Conservation (phyloP, 1,284 basidiomycete genomes). For the Cutaneotrichosporon dermatis region DNA sequence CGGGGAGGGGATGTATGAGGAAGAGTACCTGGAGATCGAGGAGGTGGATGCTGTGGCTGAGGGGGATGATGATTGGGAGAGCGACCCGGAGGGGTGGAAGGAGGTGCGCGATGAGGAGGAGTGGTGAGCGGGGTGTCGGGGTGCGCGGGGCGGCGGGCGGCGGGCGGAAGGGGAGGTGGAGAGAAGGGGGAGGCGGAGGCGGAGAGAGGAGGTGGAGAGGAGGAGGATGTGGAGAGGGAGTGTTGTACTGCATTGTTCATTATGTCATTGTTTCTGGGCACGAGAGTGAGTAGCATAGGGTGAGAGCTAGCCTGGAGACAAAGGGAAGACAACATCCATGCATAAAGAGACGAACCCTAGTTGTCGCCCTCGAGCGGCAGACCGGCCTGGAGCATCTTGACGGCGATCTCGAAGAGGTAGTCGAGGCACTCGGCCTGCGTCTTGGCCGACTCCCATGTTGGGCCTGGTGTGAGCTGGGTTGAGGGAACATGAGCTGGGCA, state of each 20-base stretch:
- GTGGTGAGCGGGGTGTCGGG: constrained; percentile 15
- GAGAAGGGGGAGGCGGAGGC: too few relatives aligned
- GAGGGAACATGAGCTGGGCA: neutral
- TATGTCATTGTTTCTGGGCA: too few relatives aligned
- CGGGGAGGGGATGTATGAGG: constrained; percentile 24
- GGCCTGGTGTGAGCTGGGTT: constrained; percentile 50
- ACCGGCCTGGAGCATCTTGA: constrained; percentile 43
- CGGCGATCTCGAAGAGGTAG: constrained; percentile 74
- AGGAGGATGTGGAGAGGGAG: too few relatives aligned
- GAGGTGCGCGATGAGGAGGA: constrained; percentile 22
- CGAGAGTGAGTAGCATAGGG: too few relatives aligned
- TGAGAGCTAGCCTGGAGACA: too few relatives aligned
- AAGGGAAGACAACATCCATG: neutral
- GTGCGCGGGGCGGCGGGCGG: too few relatives aligned
- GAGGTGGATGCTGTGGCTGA: constrained; percentile 8
- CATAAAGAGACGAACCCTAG: constrained; percentile 2
- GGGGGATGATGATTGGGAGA: constrained; percentile 34
- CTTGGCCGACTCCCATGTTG: constrained; percentile 81
- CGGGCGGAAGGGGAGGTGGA: too few relatives aligned
- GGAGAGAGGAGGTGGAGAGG: too few relatives aligned
- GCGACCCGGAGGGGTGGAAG: constrained; percentile 33
- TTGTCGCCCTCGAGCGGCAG: constrained; percentile 42
- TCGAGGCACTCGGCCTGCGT: constrained; percentile 83
- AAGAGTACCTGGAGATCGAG: constrained; percentile 15
- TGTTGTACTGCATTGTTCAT: too few relatives aligned